phyloP scores from a whole-genome alignment of 2,329 filamentous ascomycete genomes.

The Aureobasidium zeae region DNA sequence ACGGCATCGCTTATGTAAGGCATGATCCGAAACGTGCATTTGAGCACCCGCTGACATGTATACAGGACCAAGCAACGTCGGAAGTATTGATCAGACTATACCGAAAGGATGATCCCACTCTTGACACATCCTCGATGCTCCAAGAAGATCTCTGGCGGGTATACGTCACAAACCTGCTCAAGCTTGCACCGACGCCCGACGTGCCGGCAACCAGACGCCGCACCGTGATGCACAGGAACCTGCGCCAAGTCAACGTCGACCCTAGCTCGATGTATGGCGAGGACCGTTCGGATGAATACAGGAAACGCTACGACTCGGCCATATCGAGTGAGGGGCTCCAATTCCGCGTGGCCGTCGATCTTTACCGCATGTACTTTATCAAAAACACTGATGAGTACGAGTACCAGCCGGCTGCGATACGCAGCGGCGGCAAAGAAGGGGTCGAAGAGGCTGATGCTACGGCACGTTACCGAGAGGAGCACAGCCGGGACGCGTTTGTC shows the following conservation, averaged over 20 bases:
- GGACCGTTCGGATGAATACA: slow-evolving; percentile 13
- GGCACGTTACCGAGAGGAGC: slow-evolving; percentile 28
- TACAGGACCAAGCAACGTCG: slow-evolving; percentile 54
- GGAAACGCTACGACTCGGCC: slow-evolving; percentile 21
- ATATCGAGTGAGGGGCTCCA: slow-evolving; percentile 35
- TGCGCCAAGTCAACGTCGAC: slow-evolving; percentile 30
- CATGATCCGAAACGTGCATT: not conserved
- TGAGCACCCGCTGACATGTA: slow-evolving; percentile 22
- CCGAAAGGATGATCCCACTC: slow-evolving; percentile 69
- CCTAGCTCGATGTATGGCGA: slow-evolving; percentile 18
- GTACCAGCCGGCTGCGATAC: slow-evolving; percentile 30
- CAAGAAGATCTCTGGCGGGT: slow-evolving; percentile 71
- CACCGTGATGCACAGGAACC: slow-evolving; percentile 33
- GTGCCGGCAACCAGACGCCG: slow-evolving; percentile 24
- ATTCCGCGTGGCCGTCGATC: slow-evolving; percentile 36
- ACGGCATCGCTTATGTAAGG: slow-evolving; percentile 84
- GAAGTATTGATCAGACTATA: slow-evolving; percentile 72
- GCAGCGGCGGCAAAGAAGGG: slow-evolving; percentile 29
- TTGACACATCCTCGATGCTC: slow-evolving; percentile 64
- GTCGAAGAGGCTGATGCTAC: slow-evolving; percentile 28
- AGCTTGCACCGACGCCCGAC: slow-evolving; percentile 66
- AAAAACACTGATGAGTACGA: slow-evolving; percentile 34
- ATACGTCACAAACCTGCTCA: slow-evolving; percentile 87
- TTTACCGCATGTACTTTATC: slow-evolving; percentile 37
- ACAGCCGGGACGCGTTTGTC: slow-evolving; percentile 34